Percentiles rank a stretch among this genome's conserved stretches.
Conservation (phyloP, 2,329 filamentous ascomycete genomes). For the Talaromyces atroroseus region DNA sequence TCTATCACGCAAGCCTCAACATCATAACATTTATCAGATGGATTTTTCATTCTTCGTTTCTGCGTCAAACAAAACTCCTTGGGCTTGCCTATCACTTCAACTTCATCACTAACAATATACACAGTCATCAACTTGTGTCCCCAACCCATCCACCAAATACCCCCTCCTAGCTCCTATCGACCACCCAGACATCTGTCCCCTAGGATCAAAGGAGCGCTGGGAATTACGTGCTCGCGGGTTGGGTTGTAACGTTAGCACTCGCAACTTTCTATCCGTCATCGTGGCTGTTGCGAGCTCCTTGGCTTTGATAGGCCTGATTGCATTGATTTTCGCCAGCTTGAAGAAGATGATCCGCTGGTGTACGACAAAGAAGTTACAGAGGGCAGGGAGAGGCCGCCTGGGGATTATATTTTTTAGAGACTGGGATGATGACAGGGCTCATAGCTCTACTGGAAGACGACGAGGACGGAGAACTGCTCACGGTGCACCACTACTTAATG, state of each 20-base stretch:
- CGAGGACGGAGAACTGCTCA: neutral
- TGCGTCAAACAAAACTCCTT: neutral
- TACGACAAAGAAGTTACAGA: conserved; percentile 12
- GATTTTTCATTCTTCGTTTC: neutral
- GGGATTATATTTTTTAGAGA: conserved; percentile 10
- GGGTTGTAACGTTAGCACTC: conserved; percentile 37
- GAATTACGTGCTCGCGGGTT: conserved; percentile 35
- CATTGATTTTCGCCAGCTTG: conserved; percentile 16
- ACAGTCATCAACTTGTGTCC: conserved; percentile 37
- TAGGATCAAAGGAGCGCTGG: conserved; percentile 37
- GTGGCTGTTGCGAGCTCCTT: conserved; percentile 28
- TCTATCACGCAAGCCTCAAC: neutral
- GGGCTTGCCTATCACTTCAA: neutral
- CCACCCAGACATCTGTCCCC: conserved; percentile 33
- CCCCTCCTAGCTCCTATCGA: conserved; percentile 35
- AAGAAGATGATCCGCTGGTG: conserved; percentile 11
- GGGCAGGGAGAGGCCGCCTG: conserved; percentile 8
- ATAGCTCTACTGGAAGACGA: neutral
- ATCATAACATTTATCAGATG: neutral
- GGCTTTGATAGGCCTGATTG: conserved; percentile 18
- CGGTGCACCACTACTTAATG: neutral
- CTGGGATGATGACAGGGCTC: conserved; percentile 3
- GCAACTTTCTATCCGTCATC: conserved; percentile 33
- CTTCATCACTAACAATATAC: neutral
- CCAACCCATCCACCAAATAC: conserved; percentile 27